Evolutionary conservation across 2,329 filamentous ascomycete genomes (phyloP).

Genomic region (Cladorrhinum sp.): DNA sequence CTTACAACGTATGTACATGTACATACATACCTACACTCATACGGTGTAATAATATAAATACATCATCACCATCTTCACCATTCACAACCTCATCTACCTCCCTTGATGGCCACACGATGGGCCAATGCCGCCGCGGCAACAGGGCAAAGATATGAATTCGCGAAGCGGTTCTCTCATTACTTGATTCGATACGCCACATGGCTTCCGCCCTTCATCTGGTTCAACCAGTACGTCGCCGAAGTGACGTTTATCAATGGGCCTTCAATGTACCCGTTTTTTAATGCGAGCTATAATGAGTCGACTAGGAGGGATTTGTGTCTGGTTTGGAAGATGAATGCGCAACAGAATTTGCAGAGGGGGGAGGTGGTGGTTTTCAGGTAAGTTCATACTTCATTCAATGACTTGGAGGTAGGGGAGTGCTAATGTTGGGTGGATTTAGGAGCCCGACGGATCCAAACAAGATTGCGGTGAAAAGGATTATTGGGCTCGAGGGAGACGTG

Average conservation of each 20-base stretch:
- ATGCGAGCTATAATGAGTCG: constrained; percentile 60
- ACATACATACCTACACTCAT: background rate
- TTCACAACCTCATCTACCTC: background rate
- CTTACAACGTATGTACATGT: background rate
- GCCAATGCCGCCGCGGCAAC: constrained; percentile 5
- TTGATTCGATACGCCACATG: constrained; percentile 56
- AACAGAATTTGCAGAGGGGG: constrained; percentile 60
- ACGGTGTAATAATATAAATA: background rate
- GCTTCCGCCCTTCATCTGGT: constrained; percentile 59
- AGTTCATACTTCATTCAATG: too few species aligned
- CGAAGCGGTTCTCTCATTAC: constrained; percentile 42
- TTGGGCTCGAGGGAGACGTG: constrained; percentile 76
- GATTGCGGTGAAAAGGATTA: constrained; percentile 74
- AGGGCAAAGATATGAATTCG: constrained; percentile 23
- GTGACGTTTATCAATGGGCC: constrained; percentile 55
- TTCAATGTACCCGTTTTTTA: constrained; percentile 78
- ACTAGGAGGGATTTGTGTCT: constrained; percentile 54
- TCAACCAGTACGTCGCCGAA: constrained; percentile 60
- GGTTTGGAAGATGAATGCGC: constrained; percentile 57
- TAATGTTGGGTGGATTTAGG: constrained; percentile 43
- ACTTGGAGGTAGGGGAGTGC: too few species aligned
- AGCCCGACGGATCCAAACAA: constrained; percentile 68
- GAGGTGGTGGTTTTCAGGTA: constrained; percentile 73
- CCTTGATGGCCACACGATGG: constrained; percentile 18
- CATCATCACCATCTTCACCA: background rate